Evolutionary conservation across 352 stramenopile genomes (phyloP).

Genomic region (Phytopythium cucurbitacearum): DNA sequence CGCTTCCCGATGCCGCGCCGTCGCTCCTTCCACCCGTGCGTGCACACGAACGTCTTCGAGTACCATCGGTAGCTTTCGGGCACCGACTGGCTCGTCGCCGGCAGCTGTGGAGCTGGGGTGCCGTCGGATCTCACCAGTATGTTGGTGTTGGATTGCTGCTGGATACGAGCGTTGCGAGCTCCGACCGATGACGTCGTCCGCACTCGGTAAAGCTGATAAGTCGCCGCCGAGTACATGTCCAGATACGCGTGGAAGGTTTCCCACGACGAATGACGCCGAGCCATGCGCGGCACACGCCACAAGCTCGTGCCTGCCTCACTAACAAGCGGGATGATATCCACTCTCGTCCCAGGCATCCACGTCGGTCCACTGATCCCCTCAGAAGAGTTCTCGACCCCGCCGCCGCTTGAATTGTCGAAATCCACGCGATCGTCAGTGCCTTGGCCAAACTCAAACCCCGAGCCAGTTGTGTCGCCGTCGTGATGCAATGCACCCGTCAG

Average conservation of each 20-base stretch:
- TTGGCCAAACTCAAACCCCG: too few species aligned
- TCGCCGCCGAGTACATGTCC: conserved; percentile 52
- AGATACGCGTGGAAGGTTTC: conserved; percentile 54
- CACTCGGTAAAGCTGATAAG: conserved; percentile 67
- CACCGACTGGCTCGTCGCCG: conserved; percentile 23
- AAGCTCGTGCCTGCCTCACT: conserved; percentile 22
- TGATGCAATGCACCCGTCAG: too few species aligned
- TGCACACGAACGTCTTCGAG: conserved; percentile 79
- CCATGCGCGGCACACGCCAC: conserved; percentile 49
- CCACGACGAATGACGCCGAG: conserved; percentile 47
- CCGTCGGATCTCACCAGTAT: neutral
- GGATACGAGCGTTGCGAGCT: conserved; percentile 54
- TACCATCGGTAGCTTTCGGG: conserved; percentile 67
- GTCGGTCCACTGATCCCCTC: too few species aligned
- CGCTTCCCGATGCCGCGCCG: conserved; percentile 65
- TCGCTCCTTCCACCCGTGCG: conserved; percentile 71
- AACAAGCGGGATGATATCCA: conserved; percentile 13
- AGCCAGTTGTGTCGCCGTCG: too few species aligned
- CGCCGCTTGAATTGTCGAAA: too few species aligned
- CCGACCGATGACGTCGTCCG: conserved; percentile 71
- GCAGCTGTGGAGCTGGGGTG: neutral
- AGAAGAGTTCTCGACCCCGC: too few species aligned
- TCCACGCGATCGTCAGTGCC: too few species aligned
- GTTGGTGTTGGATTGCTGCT: conserved; percentile 3
- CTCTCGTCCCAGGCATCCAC: conserved; percentile 12